Percentiles rank a stretch among this genome's conserved stretches.
These are phyloP conservation scores for Aspergillus sparsus DNA, from an alignment of 495 filamentous ascomycete species.

Conservation along the genomic window DNA sequence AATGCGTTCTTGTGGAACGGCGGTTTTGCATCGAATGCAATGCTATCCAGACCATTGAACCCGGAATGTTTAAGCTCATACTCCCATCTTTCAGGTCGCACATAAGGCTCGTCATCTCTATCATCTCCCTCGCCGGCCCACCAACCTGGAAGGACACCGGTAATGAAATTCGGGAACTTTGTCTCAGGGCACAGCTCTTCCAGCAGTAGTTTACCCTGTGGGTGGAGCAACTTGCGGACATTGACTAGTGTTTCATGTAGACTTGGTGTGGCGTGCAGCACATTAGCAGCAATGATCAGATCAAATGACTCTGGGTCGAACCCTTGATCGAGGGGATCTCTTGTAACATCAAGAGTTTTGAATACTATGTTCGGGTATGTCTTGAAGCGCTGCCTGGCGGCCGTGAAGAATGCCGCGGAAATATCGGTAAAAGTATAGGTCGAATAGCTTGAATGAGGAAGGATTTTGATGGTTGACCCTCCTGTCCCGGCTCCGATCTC, in stretches of 20 bases:
- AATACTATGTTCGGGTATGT: conserved; percentile 24
- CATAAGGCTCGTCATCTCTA: no score
- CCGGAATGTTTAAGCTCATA: no score
- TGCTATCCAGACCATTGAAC: no score
- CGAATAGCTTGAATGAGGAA: not conserved
- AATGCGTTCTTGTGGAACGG: no score
- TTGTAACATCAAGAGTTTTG: conserved; percentile 7
- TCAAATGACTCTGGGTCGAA: conserved; percentile 9
- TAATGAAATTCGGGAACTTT: no score
- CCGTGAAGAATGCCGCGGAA: conserved; percentile 41
- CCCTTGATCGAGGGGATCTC: not conserved
- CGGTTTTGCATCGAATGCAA: no score
- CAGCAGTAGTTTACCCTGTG: conserved; percentile 11
- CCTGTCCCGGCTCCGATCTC: conserved; percentile 54
- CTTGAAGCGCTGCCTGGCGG: conserved; percentile 39
- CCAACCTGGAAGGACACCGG: no score
- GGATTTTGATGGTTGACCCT: conserved; percentile 29
- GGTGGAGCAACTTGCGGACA: conserved; percentile 6
- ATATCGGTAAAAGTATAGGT: conserved; percentile 48
- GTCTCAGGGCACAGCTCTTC: conserved; percentile 8
- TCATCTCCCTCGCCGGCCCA: no score
- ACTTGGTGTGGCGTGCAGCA: conserved; percentile 9
- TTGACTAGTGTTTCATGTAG: conserved; percentile 7
- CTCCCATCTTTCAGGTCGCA: no score
- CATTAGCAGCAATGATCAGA: conserved; percentile 13